These are phyloP conservation scores for Alternaria metachromatica DNA, from an alignment of 2,329 filamentous ascomycete genomes.

Conservation along the genomic window DNA sequence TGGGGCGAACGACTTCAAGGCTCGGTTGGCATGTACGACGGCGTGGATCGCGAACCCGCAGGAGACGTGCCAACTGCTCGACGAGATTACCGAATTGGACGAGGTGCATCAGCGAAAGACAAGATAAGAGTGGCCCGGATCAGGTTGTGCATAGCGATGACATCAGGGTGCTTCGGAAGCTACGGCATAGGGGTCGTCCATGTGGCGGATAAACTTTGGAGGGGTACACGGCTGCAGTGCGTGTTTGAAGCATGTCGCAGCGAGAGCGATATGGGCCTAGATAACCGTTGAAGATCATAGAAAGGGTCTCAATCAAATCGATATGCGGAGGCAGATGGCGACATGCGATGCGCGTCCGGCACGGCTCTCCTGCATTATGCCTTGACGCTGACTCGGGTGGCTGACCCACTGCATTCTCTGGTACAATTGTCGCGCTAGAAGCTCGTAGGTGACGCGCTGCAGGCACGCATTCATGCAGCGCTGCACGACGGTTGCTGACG, in stretches of 20 bases:
- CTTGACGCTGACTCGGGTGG: slow-evolving; percentile 18
- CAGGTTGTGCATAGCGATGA: neutral
- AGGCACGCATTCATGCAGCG: neutral
- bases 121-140: slow-evolving; percentile 16
- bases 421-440: slow-evolving; percentile 9
- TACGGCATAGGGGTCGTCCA: neutral
- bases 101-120: slow-evolving; percentile 50
- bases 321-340: slow-evolving; percentile 4
- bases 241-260: neutral
- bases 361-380: slow-evolving; percentile 3
- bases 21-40: slow-evolving; percentile 87
- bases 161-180: neutral
- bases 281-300: slow-evolving; percentile 1
- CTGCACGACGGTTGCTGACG: neutral
- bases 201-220: neutral
- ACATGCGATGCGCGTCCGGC: slow-evolving; percentile 5
- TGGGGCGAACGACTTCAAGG: slow-evolving; percentile 93
- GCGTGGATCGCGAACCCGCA: slow-evolving; percentile 94
- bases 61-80: slow-evolving; percentile 88
- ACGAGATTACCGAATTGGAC: slow-evolving; percentile 70
- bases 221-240: neutral
- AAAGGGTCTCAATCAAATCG: neutral
- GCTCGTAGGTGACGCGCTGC: slow-evolving; percentile 4
- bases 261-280: neutral
- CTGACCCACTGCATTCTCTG: slow-evolving; percentile 21